Evolutionary conservation across 2,329 filamentous ascomycete species (phyloP), one percentile per base, ranked within the genome.

Genomic region (Zasmidium cellare): DNA sequence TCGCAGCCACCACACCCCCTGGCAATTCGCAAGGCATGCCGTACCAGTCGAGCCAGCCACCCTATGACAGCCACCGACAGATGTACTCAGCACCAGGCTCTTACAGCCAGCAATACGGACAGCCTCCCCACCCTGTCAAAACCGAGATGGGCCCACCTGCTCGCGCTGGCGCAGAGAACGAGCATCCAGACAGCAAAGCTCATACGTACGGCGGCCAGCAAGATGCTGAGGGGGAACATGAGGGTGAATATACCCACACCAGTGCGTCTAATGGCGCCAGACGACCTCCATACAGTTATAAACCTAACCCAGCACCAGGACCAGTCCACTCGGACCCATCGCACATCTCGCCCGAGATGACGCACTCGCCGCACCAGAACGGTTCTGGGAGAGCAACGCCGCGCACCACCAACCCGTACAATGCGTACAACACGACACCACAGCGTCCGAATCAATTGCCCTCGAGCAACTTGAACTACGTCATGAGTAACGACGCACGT

Each of bases 71-170:
- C 68, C 86, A 89, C 9, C 86, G 93, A 60, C 85, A 87, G 48
- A 87, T 94, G 76, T 96, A 96, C 73, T 90, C 86, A 57, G 83
- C 84, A 16, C 83, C 89, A 1, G 84, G 49, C 86, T 90, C 66
- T 35, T 72, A 70, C 82, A 84, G 5, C 83, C 59, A 60, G 25
- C 63, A 63, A 44, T 64, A 66, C 51, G 88, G n/a, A 92, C 82
- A 87, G 25, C 84, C 87, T 35, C 79, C 86, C 3, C 79, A 67
- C 76, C 82, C 7, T 67, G 82, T 91, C 60, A 96, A 96, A 80
- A 89, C 81, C 60, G 91, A 96, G 67, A 96, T 96, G 91, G 91
- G 88, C 0, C 91, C 92, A 19, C 91, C 91, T 11, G 84, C 89
- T 49, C 79, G 84, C 46, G 77, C 84, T 38, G 83, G 85, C 51